These are phyloP conservation scores for Aspergillus oerlinghausenensis DNA, from an alignment of 2,329 filamentous ascomycete species.

Conservation along the genomic window DNA sequence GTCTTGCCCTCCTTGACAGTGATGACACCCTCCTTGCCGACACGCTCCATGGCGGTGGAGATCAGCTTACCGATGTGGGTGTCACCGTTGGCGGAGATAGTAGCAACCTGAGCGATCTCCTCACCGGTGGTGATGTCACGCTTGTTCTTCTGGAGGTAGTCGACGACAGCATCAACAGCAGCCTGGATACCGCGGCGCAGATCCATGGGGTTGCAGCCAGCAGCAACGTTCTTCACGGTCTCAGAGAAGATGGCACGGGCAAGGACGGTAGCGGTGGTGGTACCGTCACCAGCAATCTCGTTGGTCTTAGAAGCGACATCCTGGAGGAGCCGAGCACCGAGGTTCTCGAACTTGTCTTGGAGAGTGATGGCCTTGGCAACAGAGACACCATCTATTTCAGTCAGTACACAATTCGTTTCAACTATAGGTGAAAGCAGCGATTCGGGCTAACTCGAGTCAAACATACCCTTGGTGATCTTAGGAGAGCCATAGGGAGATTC, in stretches of 20 bases:
- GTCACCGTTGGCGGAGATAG: slow-evolving; percentile 97
- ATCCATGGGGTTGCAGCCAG: slow-evolving; percentile 99
- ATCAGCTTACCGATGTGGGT: slow-evolving; percentile 92
- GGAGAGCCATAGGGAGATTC: slow-evolving; percentile 98
- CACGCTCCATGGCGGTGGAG: slow-evolving; percentile 98
- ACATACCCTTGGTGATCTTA: slow-evolving; percentile 97
- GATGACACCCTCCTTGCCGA: slow-evolving; percentile 99
- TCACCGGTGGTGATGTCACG: slow-evolving; percentile 95
- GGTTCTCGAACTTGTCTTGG: slow-evolving; percentile 99
- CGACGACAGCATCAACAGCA: slow-evolving; percentile 88
- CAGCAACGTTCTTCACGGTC: slow-evolving; percentile 99
- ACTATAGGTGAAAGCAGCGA: slow-evolving; percentile 2
- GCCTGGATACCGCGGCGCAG: slow-evolving; percentile 94
- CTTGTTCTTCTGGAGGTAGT: slow-evolving; percentile 94
- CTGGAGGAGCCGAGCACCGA: slow-evolving; percentile 91
- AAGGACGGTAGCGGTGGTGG: slow-evolving; percentile 94
- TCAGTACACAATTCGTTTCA: slow-evolving; percentile 16
- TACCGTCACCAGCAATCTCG: slow-evolving; percentile 97
- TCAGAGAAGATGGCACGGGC: slow-evolving; percentile 98
- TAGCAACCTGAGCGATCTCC: slow-evolving; percentile 96
- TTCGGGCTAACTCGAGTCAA: neutral
- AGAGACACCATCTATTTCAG: slow-evolving; percentile 69
- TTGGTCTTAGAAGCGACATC: slow-evolving; percentile 99
- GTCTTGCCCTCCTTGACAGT: slow-evolving; percentile 99
- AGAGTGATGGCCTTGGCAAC: slow-evolving; percentile 85